These are phyloP conservation scores for Geotrichum aggregatum DNA, from an alignment of 1,139 yeast genomes.

Conservation along the genomic window DNA sequence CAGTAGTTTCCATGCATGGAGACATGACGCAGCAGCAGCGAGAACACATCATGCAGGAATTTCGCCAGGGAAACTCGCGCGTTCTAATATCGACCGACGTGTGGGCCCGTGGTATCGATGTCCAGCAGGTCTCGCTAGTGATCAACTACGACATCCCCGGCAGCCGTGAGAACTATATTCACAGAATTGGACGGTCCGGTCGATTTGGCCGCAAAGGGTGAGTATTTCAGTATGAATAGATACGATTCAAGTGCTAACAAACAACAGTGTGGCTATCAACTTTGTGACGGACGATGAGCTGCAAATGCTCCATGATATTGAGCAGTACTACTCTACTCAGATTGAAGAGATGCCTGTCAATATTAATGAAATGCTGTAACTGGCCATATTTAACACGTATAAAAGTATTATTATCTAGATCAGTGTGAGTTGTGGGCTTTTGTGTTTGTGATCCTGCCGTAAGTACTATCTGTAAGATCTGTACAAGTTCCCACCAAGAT, in stretches of 20 bases:
- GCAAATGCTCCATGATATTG: constrained; percentile 93
- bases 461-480: too few relatives aligned
- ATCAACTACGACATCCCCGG: constrained; percentile 97
- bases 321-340: constrained; percentile 97
- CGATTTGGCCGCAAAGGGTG: constrained; percentile 95
- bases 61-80: constrained; percentile 97
- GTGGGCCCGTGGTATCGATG: constrained; percentile 99
- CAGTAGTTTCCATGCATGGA: constrained; percentile 96
- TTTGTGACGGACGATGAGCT: constrained; percentile 89
- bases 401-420: too few relatives aligned
- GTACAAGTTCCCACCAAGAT: neutral
- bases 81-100: constrained; percentile 94
- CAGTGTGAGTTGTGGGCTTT: too few relatives aligned
- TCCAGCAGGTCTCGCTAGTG: constrained; percentile 96
- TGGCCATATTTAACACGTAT: too few relatives aligned
- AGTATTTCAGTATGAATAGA: neutral
- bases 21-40: constrained; percentile 96
- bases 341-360: constrained; percentile 97
- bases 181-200: constrained; percentile 99
- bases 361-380: constrained; percentile 63
- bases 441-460: too few relatives aligned
- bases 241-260: neutral
- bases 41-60: constrained; percentile 97
- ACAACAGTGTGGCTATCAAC: constrained; percentile 85
- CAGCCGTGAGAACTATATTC: constrained; percentile 97